phyloP scores from a whole-genome alignment of 345 rosid species.

The Physaria fendleri region DNA sequence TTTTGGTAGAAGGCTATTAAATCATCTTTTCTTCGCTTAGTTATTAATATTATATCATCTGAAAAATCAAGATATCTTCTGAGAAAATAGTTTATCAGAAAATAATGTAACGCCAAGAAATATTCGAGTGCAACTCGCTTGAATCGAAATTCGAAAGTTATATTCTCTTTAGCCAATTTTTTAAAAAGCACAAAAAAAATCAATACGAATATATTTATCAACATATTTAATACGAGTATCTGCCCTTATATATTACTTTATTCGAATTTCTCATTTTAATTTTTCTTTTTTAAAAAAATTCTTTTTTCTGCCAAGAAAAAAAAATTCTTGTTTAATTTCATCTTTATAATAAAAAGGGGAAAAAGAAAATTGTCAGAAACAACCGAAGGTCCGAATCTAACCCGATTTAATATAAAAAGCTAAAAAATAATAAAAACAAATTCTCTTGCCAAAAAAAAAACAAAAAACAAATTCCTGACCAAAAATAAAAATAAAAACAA shows the following conservation, averaged over 20 bases:
- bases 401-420: not conserved
- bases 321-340: not conserved
- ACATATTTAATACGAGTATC: slow-evolving; percentile 18
- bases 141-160: slow-evolving; percentile 26
- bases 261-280: slow-evolving; percentile 4
- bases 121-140: slow-evolving; percentile 29
- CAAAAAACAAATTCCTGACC: too few species aligned
- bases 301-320: too few species aligned
- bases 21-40: too few species aligned
- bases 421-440: too few species aligned
- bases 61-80: not conserved
- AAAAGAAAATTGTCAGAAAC: slow-evolving; percentile 5
- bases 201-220: slow-evolving; percentile 23
- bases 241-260: slow-evolving; percentile 20
- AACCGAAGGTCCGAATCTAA: slow-evolving; percentile 28
- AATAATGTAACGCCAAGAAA: not conserved
- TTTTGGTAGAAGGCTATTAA: too few species aligned
- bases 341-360: not conserved
- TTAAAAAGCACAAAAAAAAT: slow-evolving; percentile 4
- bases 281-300: not conserved
- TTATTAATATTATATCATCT: too few species aligned
- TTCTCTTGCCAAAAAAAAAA: too few species aligned
- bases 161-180: slow-evolving; percentile 25
- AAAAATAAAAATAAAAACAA: not conserved
- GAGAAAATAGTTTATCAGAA: slow-evolving; percentile 3